Percentiles rank a stretch among this genome's conserved stretches.
Conservation (phyloP, 805 yeast genomes). For the Candida wancherniae region DNA sequence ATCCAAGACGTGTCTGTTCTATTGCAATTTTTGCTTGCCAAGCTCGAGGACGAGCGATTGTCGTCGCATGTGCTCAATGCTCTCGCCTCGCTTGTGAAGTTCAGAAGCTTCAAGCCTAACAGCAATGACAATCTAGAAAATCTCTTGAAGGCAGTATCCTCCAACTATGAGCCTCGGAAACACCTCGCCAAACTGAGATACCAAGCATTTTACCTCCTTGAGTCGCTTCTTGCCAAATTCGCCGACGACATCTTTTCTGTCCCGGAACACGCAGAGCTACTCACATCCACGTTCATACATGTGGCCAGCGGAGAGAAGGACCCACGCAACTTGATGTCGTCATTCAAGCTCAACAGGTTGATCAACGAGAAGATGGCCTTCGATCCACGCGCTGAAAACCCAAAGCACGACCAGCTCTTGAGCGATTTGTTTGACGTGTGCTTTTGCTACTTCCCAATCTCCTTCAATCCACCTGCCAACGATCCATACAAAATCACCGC, state of each 20-base stretch:
- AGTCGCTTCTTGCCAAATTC: constrained; percentile 28
- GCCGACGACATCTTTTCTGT: constrained; percentile 15
- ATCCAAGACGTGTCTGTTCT: constrained; percentile 47
- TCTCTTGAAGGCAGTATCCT: constrained; percentile 27
- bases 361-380: constrained; percentile 41
- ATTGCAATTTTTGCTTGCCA: constrained; percentile 55
- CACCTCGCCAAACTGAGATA: constrained; percentile 60
- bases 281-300: constrained; percentile 55
- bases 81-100: constrained; percentile 44
- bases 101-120: constrained; percentile 43
- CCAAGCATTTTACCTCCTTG: constrained; percentile 50
- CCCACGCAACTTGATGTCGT: constrained; percentile 75
- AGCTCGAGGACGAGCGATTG: constrained; percentile 61
- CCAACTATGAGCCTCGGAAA: constrained; percentile 49
- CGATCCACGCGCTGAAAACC: constrained; percentile 17
- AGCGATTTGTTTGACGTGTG: constrained; percentile 80
- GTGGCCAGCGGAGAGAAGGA: constrained; percentile 88
- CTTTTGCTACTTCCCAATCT: constrained; percentile 95
- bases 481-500: constrained; percentile 83
- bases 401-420: constrained; percentile 37
- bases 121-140: constrained; percentile 27
- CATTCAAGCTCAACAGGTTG: constrained; percentile 52
- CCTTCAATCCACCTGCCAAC: constrained; percentile 87
- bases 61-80: constrained; percentile 52
- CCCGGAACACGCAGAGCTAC: constrained; percentile 31